These are phyloP conservation scores for Starmerella powellii DNA, from an alignment of 805 yeast genomes.

Conservation along the genomic window DNA sequence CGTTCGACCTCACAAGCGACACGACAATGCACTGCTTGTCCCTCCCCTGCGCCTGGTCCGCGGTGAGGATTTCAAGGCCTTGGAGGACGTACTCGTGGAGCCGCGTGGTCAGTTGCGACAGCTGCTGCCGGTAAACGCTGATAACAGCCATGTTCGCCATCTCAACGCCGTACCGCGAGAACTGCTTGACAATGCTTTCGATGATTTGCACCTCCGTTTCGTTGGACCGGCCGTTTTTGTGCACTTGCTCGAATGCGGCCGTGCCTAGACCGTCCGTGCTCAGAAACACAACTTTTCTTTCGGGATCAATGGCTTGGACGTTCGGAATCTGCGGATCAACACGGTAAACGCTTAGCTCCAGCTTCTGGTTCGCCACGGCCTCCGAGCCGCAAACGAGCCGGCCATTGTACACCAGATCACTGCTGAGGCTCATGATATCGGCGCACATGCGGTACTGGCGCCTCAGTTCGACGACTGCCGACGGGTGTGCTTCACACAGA, in stretches of 20 bases:
- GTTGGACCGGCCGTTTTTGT: slow-evolving; percentile 63
- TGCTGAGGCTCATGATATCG: slow-evolving; percentile 76
- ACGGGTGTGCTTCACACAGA: slow-evolving; percentile 61
- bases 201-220: slow-evolving; percentile 58
- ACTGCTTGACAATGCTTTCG: slow-evolving; percentile 42
- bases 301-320: slow-evolving; percentile 34
- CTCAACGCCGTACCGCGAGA: slow-evolving; percentile 34
- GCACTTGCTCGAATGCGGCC: slow-evolving; percentile 39
- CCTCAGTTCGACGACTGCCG: slow-evolving; percentile 60
- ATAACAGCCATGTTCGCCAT: slow-evolving; percentile 58
- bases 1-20: slow-evolving; percentile 77
- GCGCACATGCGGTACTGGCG: slow-evolving; percentile 86
- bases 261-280: slow-evolving; percentile 57
- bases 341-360: slow-evolving; percentile 38
- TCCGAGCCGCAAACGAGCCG: slow-evolving; percentile 65
- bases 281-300: slow-evolving; percentile 55
- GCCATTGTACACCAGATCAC: slow-evolving; percentile 64
- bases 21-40: slow-evolving; percentile 87
- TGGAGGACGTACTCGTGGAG: slow-evolving; percentile 24
- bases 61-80: slow-evolving; percentile 68
- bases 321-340: slow-evolving; percentile 17
- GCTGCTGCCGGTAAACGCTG: slow-evolving; percentile 78
- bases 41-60: slow-evolving; percentile 92
- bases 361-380: slow-evolving; percentile 45
- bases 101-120: slow-evolving; percentile 30